These are phyloP conservation scores for Fraxinus cuspidata DNA, from an alignment of 257 asterid genomes.

Conservation along the genomic window DNA sequence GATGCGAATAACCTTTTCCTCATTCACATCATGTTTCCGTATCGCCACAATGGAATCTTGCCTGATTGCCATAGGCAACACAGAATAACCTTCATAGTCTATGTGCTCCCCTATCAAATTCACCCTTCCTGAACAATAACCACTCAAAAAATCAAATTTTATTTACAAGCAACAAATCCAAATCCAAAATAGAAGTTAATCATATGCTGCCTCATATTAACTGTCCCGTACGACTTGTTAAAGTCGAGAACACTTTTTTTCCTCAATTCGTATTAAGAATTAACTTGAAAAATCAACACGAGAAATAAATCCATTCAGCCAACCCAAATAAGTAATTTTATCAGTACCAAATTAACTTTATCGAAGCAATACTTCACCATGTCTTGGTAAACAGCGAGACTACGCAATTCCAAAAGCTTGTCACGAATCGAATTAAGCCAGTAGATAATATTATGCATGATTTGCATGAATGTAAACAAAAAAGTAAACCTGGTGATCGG, in stretches of 20 bases:
- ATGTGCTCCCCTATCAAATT: conserved; percentile 97
- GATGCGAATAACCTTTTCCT: conserved; percentile 56
- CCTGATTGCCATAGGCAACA: conserved; percentile 95
- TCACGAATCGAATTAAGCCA: background rate
- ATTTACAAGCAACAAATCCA: conserved; percentile 4
- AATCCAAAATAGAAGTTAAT: background rate
- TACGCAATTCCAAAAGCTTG: background rate
- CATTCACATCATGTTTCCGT: conserved; percentile 45
- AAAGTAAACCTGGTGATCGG: conserved; percentile 77
- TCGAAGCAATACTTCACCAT: background rate
- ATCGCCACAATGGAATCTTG: conserved; percentile 94
- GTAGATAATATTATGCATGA: background rate
- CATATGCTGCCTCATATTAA: background rate
- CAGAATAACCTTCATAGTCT: conserved; percentile 97
- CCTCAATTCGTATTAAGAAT: background rate
- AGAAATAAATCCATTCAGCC: background rate
- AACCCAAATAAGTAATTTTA: background rate
- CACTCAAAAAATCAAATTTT: background rate
- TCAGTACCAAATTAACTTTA: background rate
- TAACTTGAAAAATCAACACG: background rate
- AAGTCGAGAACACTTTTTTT: background rate
- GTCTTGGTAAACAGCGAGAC: background rate
- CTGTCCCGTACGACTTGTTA: background rate
- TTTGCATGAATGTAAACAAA: background rate
- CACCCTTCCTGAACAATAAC: conserved; percentile 66